Conservation (phyloP, 2,329 filamentous ascomycete genomes). For the Botrytis hyacinthi region DNA sequence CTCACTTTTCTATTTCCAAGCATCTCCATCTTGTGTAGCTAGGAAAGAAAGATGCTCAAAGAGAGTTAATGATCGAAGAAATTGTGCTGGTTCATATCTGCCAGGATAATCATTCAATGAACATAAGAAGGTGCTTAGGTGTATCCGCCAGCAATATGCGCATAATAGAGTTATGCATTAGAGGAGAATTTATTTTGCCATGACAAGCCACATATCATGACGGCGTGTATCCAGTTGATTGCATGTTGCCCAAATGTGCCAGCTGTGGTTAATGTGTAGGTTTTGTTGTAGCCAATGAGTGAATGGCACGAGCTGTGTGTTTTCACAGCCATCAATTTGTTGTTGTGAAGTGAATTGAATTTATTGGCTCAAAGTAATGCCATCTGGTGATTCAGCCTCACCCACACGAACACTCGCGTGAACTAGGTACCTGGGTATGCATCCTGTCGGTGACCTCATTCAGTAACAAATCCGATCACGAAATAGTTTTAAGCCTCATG, state of each 20-base stretch:
- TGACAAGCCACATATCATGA: neutral
- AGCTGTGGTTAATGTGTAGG: neutral
- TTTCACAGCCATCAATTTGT: no score
- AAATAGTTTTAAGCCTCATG: neutral
- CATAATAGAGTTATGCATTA: neutral
- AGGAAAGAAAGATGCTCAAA: neutral
- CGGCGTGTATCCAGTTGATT: neutral
- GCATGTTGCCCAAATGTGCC: no score
- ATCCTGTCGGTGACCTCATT: neutral
- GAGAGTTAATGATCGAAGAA: no score
- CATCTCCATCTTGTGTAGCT: neutral
- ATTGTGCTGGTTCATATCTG: no score
- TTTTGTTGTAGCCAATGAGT: neutral
- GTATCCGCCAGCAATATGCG: neutral
- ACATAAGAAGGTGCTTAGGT: neutral
- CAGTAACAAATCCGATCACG: neutral
- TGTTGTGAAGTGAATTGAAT: no score
- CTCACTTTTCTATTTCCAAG: no score
- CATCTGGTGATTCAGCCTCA: neutral
- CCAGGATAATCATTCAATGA: neutral
- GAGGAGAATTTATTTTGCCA: neutral
- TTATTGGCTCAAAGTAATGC: neutral
- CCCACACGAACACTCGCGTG: neutral
- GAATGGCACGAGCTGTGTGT: neutral
- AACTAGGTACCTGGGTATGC: neutral